These are phyloP conservation scores for Globisporangium irregulare DNA, from an alignment of 352 stramenopile genomes.

Conservation along the genomic window DNA sequence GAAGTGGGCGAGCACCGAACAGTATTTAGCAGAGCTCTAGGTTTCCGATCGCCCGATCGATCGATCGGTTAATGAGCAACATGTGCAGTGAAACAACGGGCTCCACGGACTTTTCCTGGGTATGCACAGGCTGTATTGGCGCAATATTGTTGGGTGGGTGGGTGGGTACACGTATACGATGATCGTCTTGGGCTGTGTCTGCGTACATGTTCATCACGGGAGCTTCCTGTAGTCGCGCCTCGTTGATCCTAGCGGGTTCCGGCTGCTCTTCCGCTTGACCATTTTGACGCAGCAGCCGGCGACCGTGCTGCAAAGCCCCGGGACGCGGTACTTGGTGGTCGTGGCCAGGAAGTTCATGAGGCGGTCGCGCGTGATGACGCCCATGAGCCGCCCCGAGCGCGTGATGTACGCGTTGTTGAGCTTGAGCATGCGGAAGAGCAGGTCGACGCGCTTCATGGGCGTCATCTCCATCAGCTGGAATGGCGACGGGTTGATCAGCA, in stretches of 20 bases:
- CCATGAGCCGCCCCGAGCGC: conserved; percentile 71
- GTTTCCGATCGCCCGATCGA: too few relatives aligned
- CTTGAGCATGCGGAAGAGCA: conserved; percentile 88
- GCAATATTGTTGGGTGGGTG: too few relatives aligned
- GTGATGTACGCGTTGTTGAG: conserved; percentile 88
- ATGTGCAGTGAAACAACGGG: too few relatives aligned
- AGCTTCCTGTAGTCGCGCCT: conserved; percentile 13
- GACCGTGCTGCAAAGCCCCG: conserved; percentile 50
- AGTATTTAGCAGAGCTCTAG: neutral
- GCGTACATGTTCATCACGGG: neutral
- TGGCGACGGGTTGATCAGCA: conserved; percentile 72
- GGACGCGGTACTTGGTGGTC: conserved; percentile 57
- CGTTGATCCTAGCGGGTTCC: neutral
- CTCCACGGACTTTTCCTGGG: too few relatives aligned
- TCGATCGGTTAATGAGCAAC: too few relatives aligned
- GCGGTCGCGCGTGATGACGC: conserved; percentile 70
- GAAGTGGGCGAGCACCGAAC: too few relatives aligned
- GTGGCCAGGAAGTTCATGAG: conserved; percentile 83
- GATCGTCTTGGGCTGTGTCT: too few relatives aligned
- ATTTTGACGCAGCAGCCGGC: conserved; percentile 17
- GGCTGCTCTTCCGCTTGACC: conserved; percentile 4
- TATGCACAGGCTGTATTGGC: too few relatives aligned
- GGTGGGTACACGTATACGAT: too few relatives aligned
- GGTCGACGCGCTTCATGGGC: conserved; percentile 76
- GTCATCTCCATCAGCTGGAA: conserved; percentile 87